These are phyloP conservation scores for Diutina sp. DNA, from an alignment of 1,139 yeast genomes.

Conservation along the genomic window DNA sequence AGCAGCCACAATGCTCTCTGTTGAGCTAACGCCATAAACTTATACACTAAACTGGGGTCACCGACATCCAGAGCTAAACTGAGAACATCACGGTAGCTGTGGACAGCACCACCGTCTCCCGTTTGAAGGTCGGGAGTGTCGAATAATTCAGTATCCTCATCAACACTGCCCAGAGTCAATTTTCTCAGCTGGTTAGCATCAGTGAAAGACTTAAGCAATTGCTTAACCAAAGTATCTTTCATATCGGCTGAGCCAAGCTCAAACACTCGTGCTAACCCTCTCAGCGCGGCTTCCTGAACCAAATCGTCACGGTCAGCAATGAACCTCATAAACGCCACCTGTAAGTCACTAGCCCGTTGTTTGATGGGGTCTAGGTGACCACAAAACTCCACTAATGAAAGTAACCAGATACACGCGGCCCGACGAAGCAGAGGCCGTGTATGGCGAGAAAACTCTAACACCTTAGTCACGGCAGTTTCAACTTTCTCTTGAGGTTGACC, in stretches of 20 bases:
- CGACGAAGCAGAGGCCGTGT: conserved; percentile 67
- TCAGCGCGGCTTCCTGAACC: conserved; percentile 81
- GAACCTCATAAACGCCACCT: conserved; percentile 60
- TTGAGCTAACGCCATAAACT: conserved; percentile 86
- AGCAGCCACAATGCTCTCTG: conserved; percentile 88
- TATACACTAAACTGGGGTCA: conserved; percentile 86
- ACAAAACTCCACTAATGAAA: conserved; percentile 69
- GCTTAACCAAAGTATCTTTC: conserved; percentile 62
- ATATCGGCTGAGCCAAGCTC: conserved; percentile 62
- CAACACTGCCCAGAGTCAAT: conserved; percentile 55
- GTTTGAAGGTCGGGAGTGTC: conserved; percentile 73
- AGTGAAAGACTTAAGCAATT: conserved; percentile 70
- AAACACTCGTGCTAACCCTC: conserved; percentile 75
- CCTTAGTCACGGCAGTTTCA: conserved; percentile 25
- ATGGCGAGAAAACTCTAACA: conserved; percentile 40
- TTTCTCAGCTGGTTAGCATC: conserved; percentile 42
- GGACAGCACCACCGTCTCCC: conserved; percentile 64
- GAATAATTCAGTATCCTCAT: conserved; percentile 72
- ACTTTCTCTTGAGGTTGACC: conserved; percentile 14
- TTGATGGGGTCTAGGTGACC: conserved; percentile 33
- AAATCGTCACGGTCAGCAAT: conserved; percentile 72
- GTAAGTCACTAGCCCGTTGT: conserved; percentile 42
- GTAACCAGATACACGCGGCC: conserved; percentile 77
- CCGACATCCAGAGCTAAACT: conserved; percentile 89
- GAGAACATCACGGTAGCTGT: conserved; percentile 79